A percentile compares a stretch with the other conserved stretches of the same genome.
phyloP scores from a whole-genome alignment of 1,284 basidiomycete genomes.

The Heterobasidion parviporum region DNA sequence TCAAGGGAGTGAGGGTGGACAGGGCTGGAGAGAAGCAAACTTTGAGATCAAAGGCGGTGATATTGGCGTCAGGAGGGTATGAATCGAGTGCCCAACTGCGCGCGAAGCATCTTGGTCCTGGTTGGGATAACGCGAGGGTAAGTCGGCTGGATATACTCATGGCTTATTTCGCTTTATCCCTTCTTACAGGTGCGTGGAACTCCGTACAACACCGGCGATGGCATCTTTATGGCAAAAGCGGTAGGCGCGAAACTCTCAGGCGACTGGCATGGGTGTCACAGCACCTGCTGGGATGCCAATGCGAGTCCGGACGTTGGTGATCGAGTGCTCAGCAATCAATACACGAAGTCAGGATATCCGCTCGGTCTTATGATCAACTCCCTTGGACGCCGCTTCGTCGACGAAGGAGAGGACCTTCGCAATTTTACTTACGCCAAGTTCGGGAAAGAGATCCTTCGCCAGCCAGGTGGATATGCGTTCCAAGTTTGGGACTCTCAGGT shows the following conservation, averaged over 20 bases:
- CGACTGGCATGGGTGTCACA: conserved; percentile 59
- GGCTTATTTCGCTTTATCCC: not conserved
- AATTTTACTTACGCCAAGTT: conserved; percentile 68
- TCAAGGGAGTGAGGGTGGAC: conserved; percentile 37
- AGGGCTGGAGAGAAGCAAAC: conserved; percentile 25
- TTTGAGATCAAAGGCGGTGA: conserved; percentile 34
- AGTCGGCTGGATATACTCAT: conserved; percentile 4
- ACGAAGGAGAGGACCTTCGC: conserved; percentile 62
- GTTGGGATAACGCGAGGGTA: conserved; percentile 52
- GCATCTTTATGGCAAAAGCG: conserved; percentile 39
- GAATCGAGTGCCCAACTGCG: conserved; percentile 48
- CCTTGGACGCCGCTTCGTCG: conserved; percentile 50
- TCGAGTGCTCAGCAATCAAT: conserved; percentile 54
- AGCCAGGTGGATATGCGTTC: conserved; percentile 51
- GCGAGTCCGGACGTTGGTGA: conserved; percentile 41
- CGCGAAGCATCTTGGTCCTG: conserved; percentile 40
- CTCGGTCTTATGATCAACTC: conserved; percentile 61
- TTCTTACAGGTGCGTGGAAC: conserved; percentile 51
- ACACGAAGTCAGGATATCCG: conserved; percentile 66
- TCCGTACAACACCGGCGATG: conserved; percentile 61
- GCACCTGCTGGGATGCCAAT: conserved; percentile 65
- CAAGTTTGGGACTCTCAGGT: conserved; percentile 52
- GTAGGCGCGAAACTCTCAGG: conserved; percentile 49
- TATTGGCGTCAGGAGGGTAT: conserved; percentile 60
- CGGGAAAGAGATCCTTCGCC: conserved; percentile 46